Evolutionary conservation across 495 filamentous ascomycete species (phyloP), one percentile per base, ranked within the genome.

Genomic region (Coniosporium apollinis): DNA sequence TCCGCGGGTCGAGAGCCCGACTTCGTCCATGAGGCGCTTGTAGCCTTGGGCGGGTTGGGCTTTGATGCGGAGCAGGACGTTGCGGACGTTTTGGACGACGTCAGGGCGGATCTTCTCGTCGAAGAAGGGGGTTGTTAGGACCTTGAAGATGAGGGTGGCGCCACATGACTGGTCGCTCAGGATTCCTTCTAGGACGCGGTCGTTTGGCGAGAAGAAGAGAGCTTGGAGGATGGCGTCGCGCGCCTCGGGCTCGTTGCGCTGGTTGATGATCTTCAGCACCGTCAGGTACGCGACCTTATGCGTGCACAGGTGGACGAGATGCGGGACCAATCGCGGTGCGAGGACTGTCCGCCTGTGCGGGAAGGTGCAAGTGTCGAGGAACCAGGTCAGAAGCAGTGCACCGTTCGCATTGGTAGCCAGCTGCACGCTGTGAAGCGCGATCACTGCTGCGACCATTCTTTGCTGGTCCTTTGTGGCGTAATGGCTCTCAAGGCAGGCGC

Each of bases 241-340:
- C 3, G 89, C 89, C 34, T 94, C 87, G 2, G 80, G 66, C 60
- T 97, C 89, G 31, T 87, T 82, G 47, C 86, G 82, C 55, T 97
- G 89, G 57, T 97, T 97, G 57, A 97, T 93, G 22, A 96, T 85
- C 64, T 97, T 97, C 34, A 97, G 62, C 14, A 97, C 89, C 2
- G 89, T 97, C 39, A 96, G 66, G 46, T 96, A 97, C 0, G 89
- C 89, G 41, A 97, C 89, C 64, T 97, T 97, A 62, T 97, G 89
- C 0, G 89, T 96, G 64, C 89, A 94, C 5, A 97, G 71, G 52
- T 94, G 85, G 20, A 94, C 87, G n/a, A 97, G 64, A 46, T 96
- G 84, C 33, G 89, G 87, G 30, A 97, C 82, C 19, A 97, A 76
- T 48, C 84, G 70, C 21, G 89, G 89, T 19, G 89, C 85, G 18